Conservation (phyloP, 495 filamentous ascomycete genomes). For the Chaetomium tenue region DNA sequence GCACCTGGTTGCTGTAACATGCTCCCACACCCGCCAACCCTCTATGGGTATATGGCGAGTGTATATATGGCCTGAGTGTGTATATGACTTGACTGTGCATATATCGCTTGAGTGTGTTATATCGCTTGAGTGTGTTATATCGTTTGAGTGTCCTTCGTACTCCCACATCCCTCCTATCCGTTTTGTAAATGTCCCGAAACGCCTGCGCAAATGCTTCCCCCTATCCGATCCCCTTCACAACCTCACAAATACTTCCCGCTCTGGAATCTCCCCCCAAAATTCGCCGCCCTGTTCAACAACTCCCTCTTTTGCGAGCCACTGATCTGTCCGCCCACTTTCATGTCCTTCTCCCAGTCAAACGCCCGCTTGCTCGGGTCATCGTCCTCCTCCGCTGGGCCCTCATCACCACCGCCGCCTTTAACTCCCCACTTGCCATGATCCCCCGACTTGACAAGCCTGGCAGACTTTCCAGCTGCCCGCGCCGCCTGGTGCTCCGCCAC, state of each 20-base stretch:
- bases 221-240: neutral
- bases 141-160: no score
- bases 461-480: conserved; percentile 19
- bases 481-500: conserved; percentile 58
- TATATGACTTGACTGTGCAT: no score
- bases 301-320: conserved; percentile 72
- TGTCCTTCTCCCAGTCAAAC: conserved; percentile 95
- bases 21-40: no score
- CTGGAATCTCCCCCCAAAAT: conserved; percentile 80
- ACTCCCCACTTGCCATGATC: conserved; percentile 11
- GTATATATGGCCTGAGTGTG: no score
- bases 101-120: no score
- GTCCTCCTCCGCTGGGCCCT: conserved; percentile 51
- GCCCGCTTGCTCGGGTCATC: conserved; percentile 83
- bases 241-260: conserved; percentile 70
- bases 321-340: conserved; percentile 71
- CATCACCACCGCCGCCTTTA: conserved; percentile 41
- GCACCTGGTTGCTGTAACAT: no score
- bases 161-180: no score
- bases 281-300: conserved; percentile 73
- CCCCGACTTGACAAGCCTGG: neutral
- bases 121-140: no score
- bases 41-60: no score
- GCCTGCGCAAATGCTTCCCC: neutral
- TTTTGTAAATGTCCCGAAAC: neutral